Percentiles rank a stretch among this genome's conserved stretches.
phyloP scores from a whole-genome alignment of 1,284 basidiomycete genomes.

The Sanghuangporus sanghuang region DNA sequence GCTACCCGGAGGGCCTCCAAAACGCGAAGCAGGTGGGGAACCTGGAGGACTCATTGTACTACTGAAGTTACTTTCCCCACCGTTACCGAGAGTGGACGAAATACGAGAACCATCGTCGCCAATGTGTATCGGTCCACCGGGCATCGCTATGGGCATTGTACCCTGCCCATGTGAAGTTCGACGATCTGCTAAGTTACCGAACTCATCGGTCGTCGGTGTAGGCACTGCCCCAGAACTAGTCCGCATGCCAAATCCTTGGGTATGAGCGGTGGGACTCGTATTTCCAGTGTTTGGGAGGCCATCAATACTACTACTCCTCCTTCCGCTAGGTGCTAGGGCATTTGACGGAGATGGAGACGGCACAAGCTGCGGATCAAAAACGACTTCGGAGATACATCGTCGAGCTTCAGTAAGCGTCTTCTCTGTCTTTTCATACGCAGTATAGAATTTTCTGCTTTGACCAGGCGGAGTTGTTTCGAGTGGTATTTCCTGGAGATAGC shows the following conservation, averaged over 20 bases:
- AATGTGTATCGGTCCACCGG: constrained; percentile 11
- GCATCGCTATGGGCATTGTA: constrained; percentile 9
- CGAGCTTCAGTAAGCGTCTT: constrained; percentile 60
- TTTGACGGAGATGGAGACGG: neutral
- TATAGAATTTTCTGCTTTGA: constrained; percentile 69
- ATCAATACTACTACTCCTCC: neutral
- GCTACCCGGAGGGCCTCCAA: constrained; percentile 5
- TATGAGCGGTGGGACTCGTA: neutral
- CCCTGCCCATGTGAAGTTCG: constrained; percentile 14
- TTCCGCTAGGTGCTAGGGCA: neutral
- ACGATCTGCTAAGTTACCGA: constrained; percentile 14
- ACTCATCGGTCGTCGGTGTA: constrained; percentile 16
- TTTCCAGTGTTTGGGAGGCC: constrained; percentile 3
- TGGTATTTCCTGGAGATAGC: constrained; percentile 62
- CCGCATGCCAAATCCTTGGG: neutral
- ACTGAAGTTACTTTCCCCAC: neutral
- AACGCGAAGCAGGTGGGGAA: neutral
- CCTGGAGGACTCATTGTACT: neutral
- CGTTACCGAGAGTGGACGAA: neutral
- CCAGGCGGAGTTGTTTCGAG: constrained; percentile 80
- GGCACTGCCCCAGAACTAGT: neutral
- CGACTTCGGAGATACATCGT: constrained; percentile 51
- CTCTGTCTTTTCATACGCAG: constrained; percentile 55
- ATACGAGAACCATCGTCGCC: constrained; percentile 17
- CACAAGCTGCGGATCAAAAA: constrained; percentile 29